Evolutionary conservation across 2,329 filamentous ascomycete genomes (phyloP).

Genomic region (Fusarium buharicum): DNA sequence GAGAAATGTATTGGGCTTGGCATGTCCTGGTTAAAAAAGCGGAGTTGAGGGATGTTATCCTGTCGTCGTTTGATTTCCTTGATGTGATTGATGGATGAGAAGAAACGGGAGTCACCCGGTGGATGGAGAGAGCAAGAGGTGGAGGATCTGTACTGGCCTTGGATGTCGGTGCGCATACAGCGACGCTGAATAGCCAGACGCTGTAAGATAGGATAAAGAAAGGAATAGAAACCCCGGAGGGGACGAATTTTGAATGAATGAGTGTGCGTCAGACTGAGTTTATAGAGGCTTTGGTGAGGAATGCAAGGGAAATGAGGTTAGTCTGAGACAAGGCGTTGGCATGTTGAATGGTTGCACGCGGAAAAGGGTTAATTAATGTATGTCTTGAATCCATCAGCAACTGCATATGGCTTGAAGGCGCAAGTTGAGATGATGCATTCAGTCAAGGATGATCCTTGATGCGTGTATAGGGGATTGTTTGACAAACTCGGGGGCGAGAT

Average conservation of each 20-base stretch:
- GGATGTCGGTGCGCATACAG: conserved; percentile 29
- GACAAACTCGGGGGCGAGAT: no score
- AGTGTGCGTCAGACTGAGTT: conserved; percentile 11
- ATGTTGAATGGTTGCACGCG: neutral
- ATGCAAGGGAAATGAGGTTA: conserved; percentile 29
- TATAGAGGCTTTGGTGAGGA: conserved; percentile 20
- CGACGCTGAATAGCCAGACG: conserved; percentile 18
- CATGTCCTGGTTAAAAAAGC: conserved; percentile 41
- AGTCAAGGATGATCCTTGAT: neutral
- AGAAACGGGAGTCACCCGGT: conserved; percentile 12
- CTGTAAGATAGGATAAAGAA: conserved; percentile 36
- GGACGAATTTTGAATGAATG: conserved; percentile 32
- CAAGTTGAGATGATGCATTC: conserved; percentile 5
- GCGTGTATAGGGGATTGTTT: neutral
- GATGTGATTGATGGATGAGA: conserved; percentile 40
- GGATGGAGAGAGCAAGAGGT: neutral
- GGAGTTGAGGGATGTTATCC: conserved; percentile 43
- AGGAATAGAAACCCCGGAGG: conserved; percentile 32
- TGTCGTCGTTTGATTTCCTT: conserved; percentile 42
- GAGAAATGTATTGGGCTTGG: conserved; percentile 40
- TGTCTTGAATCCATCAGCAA: conserved; percentile 6
- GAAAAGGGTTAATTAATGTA: conserved; percentile 5
- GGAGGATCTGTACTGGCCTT: conserved; percentile 9
- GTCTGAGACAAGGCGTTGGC: conserved; percentile 25
- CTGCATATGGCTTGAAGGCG: conserved; percentile 3